Conservation (phyloP, 2,329 filamentous ascomycete genomes). For the Fusarium tricinctum region DNA sequence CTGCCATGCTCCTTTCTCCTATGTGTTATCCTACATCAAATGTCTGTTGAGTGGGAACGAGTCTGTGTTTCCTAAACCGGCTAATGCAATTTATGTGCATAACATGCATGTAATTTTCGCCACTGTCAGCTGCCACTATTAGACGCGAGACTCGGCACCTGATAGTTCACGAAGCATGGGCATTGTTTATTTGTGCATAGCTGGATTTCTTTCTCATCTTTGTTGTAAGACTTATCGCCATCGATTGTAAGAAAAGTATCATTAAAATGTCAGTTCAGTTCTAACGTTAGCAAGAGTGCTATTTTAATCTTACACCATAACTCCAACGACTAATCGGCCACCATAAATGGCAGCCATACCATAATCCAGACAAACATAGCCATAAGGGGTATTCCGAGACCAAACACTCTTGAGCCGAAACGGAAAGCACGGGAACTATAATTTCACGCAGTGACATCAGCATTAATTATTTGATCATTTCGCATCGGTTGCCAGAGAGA, state of each 20-base stretch:
- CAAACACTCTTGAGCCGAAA: background rate
- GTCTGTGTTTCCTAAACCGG: conserved; percentile 19
- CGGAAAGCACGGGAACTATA: background rate
- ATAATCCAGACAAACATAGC: background rate
- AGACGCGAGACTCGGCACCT: background rate
- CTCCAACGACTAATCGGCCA: too few species aligned
- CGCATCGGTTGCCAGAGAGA: conserved; percentile 40
- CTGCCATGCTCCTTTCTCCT: background rate
- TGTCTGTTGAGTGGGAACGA: background rate
- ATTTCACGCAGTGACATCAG: conserved; percentile 15
- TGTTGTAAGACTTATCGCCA: background rate
- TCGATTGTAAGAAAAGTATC: background rate
- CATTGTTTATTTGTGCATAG: too few species aligned
- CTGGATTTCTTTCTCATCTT: too few species aligned
- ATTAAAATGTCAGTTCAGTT: background rate
- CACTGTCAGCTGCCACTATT: conserved; percentile 9
- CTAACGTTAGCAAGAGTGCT: background rate
- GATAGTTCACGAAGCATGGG: background rate
- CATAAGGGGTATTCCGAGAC: background rate
- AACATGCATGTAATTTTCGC: conserved; percentile 29
- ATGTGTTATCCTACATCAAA: background rate
- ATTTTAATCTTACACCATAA: background rate
- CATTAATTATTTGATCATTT: conserved; percentile 1
- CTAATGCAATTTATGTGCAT: conserved; percentile 12
- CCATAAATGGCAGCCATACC: background rate